phyloP scores from a whole-genome alignment of 768 basidiomycete species.

The Hericium rajendrae region DNA sequence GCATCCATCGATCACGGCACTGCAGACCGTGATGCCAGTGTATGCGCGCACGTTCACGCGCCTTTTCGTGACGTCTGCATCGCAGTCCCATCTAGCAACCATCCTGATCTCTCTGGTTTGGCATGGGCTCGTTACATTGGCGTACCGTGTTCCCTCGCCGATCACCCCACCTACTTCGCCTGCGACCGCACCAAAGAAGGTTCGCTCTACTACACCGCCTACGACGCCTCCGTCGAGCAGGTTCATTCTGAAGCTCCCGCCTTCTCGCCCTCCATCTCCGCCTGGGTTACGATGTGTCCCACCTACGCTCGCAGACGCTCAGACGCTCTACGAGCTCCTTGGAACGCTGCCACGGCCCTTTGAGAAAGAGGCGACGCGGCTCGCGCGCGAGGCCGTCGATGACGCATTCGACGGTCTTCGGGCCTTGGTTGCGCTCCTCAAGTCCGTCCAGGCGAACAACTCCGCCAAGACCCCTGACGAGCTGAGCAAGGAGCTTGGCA shows the following conservation, averaged over 20 bases:
- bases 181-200: conserved; percentile 18
- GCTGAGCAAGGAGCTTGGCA: conserved; percentile 22
- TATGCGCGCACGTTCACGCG: conserved; percentile 49
- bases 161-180: conserved; percentile 25
- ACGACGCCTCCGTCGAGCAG: conserved; percentile 45
- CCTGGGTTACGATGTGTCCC: conserved; percentile 27
- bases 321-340: conserved; percentile 53
- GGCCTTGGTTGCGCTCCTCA: conserved; percentile 48
- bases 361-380: conserved; percentile 35
- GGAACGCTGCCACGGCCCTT: conserved; percentile 51
- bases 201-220: conserved; percentile 38
- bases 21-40: conserved; percentile 37
- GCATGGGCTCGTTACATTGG: conserved; percentile 62
- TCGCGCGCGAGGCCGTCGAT: conserved; percentile 75
- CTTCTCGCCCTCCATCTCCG: conserved; percentile 62
- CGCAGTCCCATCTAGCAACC: conserved; percentile 56
- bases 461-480: conserved; percentile 7
- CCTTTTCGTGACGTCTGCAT: conserved; percentile 41
- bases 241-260: conserved; percentile 56
- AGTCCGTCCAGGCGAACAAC: conserved; percentile 22
- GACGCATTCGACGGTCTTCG: conserved; percentile 64
- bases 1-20: conserved; percentile 51
- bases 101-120: conserved; percentile 68
- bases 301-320: conserved; percentile 47
- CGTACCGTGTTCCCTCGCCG: conserved; percentile 40